phyloP scores from a whole-genome alignment of 352 stramenopile species.

The Globisporangium lucens region DNA sequence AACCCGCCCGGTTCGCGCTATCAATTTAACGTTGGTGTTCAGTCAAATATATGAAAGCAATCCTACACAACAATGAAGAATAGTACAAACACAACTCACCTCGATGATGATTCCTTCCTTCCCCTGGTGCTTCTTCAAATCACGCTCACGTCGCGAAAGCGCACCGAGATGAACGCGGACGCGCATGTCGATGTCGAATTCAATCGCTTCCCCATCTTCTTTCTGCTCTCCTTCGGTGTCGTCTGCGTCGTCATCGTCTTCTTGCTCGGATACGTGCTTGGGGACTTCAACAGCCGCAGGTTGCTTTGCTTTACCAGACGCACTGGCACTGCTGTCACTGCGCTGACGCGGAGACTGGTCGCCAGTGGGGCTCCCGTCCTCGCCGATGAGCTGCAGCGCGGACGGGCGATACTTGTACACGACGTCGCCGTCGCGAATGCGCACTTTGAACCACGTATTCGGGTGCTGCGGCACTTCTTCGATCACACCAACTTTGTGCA shows the following conservation, averaged over 20 bases:
- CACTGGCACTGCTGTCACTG: constrained; percentile 1
- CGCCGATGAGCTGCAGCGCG: constrained; percentile 52
- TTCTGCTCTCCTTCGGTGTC: constrained; percentile 49
- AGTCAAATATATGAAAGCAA: background rate
- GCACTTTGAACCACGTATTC: constrained; percentile 87
- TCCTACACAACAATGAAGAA: background rate
- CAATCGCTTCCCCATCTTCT: constrained; percentile 32
- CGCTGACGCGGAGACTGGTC: constrained; percentile 5
- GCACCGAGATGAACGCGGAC: constrained; percentile 50
- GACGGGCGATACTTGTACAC: constrained; percentile 87
- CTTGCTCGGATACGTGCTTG: constrained; percentile 23
- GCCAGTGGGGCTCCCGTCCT: background rate
- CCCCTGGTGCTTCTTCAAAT: constrained; percentile 68
- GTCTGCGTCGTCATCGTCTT: constrained; percentile 24
- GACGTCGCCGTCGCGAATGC: constrained; percentile 79
- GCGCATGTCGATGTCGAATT: constrained; percentile 46
- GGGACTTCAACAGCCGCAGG: constrained; percentile 18
- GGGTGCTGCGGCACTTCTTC: constrained; percentile 80
- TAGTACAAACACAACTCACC: constrained; percentile 22
- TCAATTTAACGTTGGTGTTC: background rate
- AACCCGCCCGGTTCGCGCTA: constrained; percentile 30
- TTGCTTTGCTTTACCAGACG: background rate
- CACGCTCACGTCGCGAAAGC: constrained; percentile 48
- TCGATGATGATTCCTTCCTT: constrained; percentile 66
- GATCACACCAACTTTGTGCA: constrained; percentile 75